phyloP scores from a whole-genome alignment of 164 flowering plant species.

The Berberis vulgaris region DNA sequence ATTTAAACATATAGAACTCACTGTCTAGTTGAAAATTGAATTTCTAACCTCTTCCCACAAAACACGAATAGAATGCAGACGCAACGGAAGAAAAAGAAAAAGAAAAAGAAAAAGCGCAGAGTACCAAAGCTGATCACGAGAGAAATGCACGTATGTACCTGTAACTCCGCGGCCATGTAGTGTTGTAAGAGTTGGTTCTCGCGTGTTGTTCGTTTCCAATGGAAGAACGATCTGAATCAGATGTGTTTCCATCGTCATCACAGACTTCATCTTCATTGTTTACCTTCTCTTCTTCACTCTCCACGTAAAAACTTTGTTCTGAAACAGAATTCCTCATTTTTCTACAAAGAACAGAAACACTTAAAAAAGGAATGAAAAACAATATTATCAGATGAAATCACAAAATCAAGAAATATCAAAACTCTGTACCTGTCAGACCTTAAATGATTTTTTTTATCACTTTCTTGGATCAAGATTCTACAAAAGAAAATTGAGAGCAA shows the following conservation, averaged over 20 bases:
- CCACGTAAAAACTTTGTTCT: constrained; percentile 65
- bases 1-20: no score
- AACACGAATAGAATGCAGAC: neutral
- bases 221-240: constrained; percentile 55
- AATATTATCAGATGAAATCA: no score
- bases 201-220: constrained; percentile 33
- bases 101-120: neutral
- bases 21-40: no score
- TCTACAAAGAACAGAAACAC: no score
- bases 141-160: constrained; percentile 17
- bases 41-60: no score
- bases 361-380: no score
- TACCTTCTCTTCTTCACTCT: constrained; percentile 69
- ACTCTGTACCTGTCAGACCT: no score
- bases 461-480: no score
- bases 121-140: no score
- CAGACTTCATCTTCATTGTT: constrained; percentile 25
- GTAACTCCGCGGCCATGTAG: constrained; percentile 83
- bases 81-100: neutral
- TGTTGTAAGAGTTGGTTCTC: constrained; percentile 56
- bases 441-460: no score
- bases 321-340: constrained; percentile 80
- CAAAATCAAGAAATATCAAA: no score
- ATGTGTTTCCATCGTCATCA: constrained; percentile 41
- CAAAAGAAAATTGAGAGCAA: no score